Evolutionary conservation across 2,329 filamentous ascomycete genomes (phyloP).

Genomic region (Exserohilum rostratum): DNA sequence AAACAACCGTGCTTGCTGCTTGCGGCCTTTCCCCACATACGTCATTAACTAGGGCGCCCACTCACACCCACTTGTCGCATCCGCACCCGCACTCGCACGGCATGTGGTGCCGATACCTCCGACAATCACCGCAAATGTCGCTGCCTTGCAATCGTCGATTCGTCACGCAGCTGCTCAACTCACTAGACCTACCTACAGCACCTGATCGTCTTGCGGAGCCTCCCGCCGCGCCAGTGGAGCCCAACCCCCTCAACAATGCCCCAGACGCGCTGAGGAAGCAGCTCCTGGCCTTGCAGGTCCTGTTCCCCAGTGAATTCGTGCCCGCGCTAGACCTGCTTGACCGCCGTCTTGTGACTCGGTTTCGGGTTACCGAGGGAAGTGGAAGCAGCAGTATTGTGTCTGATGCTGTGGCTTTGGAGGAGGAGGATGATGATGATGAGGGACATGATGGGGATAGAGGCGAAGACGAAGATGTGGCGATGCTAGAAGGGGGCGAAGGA

Average conservation of each 20-base stretch:
- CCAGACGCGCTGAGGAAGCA: constrained; percentile 49
- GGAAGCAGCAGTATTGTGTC: too few relatives aligned
- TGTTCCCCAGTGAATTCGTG: constrained; percentile 81
- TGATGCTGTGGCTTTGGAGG: background rate
- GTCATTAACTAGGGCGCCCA: constrained; percentile 12
- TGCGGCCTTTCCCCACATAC: constrained; percentile 20
- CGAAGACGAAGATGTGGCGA: background rate
- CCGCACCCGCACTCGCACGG: background rate
- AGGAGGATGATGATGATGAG: too few relatives aligned
- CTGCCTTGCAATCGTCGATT: constrained; percentile 37
- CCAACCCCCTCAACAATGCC: constrained; percentile 45
- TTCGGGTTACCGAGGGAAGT: constrained; percentile 30
- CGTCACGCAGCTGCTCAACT: constrained; percentile 42
- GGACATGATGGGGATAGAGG: background rate
- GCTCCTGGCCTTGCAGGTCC: constrained; percentile 80
- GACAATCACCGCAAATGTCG: constrained; percentile 9
- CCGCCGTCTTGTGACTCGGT: constrained; percentile 69
- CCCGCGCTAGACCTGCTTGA: constrained; percentile 89
- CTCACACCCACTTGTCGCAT: background rate
- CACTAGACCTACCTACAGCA: constrained; percentile 21
- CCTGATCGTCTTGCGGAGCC: background rate
- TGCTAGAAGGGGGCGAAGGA: background rate
- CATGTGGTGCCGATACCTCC: background rate
- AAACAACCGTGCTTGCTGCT: background rate
- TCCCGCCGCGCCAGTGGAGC: constrained; percentile 22